Evolutionary conservation across 495 filamentous ascomycete species (phyloP), one percentile per base, ranked within the genome.

Genomic region (Lindgomyces ingoldianus): DNA sequence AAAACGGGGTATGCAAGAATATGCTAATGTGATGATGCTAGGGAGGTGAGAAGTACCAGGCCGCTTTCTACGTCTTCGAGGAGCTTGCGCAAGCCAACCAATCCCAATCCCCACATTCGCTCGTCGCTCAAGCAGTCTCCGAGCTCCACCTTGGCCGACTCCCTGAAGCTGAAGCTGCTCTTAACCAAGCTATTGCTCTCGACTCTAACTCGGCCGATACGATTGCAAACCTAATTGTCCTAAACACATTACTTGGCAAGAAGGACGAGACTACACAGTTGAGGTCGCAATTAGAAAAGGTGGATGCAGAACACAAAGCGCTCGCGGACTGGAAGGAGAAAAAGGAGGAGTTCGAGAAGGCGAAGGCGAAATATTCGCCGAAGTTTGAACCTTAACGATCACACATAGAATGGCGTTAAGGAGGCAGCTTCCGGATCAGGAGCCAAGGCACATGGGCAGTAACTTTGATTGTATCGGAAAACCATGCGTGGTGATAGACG

Each of bases 61-160:
- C 91, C 68, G 89, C 93, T 36, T 98, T 94, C 79, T 98, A 98
- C 82, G 93, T 98, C 68, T 98, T 91, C 73, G 93, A 97, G 77
- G 94, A 98, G 76, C 85, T 98, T 41, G 94, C 94, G 21, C 89
- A 95, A 75, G 86, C 89, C 22, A 88, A 91, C 18, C 84, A 88
- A 52, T 85, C 87, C 33, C 83, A 87, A 51, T 83, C 85, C 39
- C 81, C 83, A 25, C 73, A 81, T 33, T 82, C 81, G 25, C 84
- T 96, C 39, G 82, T 96, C 65, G 88, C 88, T 30, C 94, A 98
- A 81, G 93, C 92, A 26, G 87, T 98, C 26, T 87, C 90, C 39
- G 94, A 98, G 74, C 79, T 98, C 24, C 94, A 98, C 70, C 84
- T 98, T 16, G 92, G 91, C 27, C 87, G 94, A 16, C 76, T 91